Conservation (phyloP, 2,329 filamentous ascomycete genomes). For the Fusarium odoratissimum region DNA sequence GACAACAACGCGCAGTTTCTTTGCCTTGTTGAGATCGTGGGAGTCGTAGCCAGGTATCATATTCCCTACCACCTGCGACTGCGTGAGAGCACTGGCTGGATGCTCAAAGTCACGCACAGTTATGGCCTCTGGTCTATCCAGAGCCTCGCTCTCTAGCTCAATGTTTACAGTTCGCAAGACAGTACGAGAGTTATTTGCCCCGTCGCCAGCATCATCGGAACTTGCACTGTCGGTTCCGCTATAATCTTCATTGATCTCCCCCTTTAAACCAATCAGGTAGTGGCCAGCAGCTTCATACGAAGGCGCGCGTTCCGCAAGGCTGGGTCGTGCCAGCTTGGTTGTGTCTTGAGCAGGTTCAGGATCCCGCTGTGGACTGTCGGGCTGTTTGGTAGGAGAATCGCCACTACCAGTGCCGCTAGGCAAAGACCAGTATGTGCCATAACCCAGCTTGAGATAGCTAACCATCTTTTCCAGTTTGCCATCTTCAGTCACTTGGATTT, state of each 20-base stretch:
- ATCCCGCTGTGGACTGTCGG: conserved; percentile 20
- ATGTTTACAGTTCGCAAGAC: conserved; percentile 75
- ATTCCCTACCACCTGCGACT: conserved; percentile 51
- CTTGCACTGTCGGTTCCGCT: conserved; percentile 48
- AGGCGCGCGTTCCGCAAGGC: conserved; percentile 24
- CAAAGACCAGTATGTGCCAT: conserved; percentile 74
- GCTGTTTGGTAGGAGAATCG: conserved; percentile 28
- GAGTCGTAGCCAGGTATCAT: conserved; percentile 49
- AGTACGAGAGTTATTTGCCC: conserved; percentile 64
- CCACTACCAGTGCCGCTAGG: conserved; percentile 39
- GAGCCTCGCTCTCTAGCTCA: conserved; percentile 63
- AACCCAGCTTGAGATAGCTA: conserved; percentile 74
- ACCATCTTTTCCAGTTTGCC: conserved; percentile 66
- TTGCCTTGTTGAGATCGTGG: conserved; percentile 65
- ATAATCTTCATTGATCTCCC: conserved; percentile 66
- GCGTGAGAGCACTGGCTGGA: conserved; percentile 48
- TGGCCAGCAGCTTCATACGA: conserved; percentile 54
- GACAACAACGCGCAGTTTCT: conserved; percentile 74
- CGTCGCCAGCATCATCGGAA: conserved; percentile 47
- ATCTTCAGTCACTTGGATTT: conserved; percentile 39
- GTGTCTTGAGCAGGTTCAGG: conserved; percentile 26
- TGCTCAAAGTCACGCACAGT: conserved; percentile 59
- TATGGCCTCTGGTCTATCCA: conserved; percentile 56
- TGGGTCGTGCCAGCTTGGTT: conserved; percentile 19
- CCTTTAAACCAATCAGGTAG: conserved; percentile 76